A percentile compares a stretch with the other conserved stretches of the same genome.
phyloP scores from a whole-genome alignment of 768 basidiomycete species.

The Lactarius hatsudake region DNA sequence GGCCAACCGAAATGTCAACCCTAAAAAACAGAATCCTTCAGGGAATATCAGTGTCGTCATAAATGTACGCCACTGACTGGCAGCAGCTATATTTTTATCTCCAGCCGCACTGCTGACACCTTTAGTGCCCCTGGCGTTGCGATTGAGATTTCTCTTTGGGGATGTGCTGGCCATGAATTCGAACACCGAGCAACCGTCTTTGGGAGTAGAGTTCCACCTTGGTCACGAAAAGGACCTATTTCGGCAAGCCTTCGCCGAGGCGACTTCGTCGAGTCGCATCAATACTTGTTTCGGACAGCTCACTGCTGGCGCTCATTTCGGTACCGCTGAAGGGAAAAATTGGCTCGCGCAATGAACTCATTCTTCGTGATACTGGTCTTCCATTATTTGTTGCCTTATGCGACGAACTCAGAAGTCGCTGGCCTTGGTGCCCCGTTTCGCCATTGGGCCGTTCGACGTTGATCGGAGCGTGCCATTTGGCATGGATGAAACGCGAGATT shows the following conservation, averaged over 20 bases:
- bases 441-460: neutral
- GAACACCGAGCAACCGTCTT: neutral
- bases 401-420: neutral
- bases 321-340: neutral
- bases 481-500: neutral
- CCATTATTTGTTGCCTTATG: neutral
- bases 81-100: neutral
- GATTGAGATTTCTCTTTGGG: neutral
- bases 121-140: neutral
- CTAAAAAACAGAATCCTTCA: neutral
- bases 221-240: neutral
- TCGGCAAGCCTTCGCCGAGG: neutral
- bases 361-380: neutral
- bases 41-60: neutral
- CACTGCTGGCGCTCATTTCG: neutral
- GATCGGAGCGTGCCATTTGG: neutral
- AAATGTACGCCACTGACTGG: neutral
- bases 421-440: neutral
- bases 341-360: neutral
- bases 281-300: slow-evolving; percentile 3
- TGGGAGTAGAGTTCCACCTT: neutral
- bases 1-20: neutral
- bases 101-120: neutral
- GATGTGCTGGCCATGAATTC: neutral
- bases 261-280: neutral